Conservation (phyloP, 768 basidiomycete genomes). For the Tylopilus vinaceipallidus region DNA sequence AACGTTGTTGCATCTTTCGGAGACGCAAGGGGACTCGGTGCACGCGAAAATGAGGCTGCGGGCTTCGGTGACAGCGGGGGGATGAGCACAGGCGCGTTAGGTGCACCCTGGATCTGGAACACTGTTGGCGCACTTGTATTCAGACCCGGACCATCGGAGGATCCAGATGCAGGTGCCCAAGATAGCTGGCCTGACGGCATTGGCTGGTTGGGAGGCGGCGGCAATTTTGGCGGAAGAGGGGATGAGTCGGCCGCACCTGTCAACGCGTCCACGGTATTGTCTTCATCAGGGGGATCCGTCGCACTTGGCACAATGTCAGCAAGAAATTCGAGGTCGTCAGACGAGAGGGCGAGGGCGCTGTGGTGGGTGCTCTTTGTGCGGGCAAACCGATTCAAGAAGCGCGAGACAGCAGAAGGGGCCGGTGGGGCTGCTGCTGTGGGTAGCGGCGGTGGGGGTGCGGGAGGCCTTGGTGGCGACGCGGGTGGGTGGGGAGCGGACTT, state of each 20-base stretch:
- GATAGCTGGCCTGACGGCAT: conserved; percentile 14
- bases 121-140: neutral
- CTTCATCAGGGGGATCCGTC: conserved; percentile 38
- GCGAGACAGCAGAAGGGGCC: conserved; percentile 71
- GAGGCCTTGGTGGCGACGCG: conserved; percentile 17
- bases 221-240: conserved; percentile 42
- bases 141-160: neutral
- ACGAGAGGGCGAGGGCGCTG: conserved; percentile 67
- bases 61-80: conserved; percentile 33
- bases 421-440: conserved; percentile 14
- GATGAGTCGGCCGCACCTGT: conserved; percentile 41
- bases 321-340: conserved; percentile 81
- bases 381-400: conserved; percentile 78
- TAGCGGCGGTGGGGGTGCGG: conserved; percentile 13
- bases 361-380: conserved; percentile 41
- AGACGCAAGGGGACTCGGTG: conserved; percentile 17
- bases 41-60: conserved; percentile 18
- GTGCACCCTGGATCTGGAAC: neutral
- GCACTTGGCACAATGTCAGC: conserved; percentile 62
- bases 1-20: conserved; percentile 3
- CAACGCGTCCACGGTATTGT: conserved; percentile 38
- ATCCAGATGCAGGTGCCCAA: conserved; percentile 3
- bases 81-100: conserved; percentile 13
- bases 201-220: conserved; percentile 36
- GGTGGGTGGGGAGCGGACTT: conserved; percentile 11